Base-by-base conservation (phyloP, 192 early-diverging fungal species). In the Coemansia sp. region DNA sequence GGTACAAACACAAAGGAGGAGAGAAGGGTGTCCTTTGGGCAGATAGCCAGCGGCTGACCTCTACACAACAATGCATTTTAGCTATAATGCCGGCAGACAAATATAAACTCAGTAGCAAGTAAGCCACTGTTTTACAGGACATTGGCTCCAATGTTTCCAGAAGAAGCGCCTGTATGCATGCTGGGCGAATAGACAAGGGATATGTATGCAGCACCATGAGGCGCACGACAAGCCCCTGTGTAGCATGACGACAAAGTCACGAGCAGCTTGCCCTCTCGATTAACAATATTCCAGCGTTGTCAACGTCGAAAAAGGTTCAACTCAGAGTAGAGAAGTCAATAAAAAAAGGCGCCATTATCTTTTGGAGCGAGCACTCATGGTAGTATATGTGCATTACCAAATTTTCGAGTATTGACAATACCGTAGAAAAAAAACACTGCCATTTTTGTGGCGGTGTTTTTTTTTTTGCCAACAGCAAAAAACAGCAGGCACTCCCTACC, bases 31-130 rank as follows among this genome's bases (percentile, higher is more conserved):
- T 51, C 2, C 24, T 51, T 51, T 51, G 48, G 18, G 20, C 9
- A 26, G 11, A 13, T 51, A 28, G 21, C 20, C 11, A 9, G 24
- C 48, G 2, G 24, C 48, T 26, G 24, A 51, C 48, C 24, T 51
- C 48, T 39, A 36, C 60, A 42, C 14, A 43, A 40, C 48, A 51
- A 51, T 51, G 48, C 48, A 26, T 26, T 46, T 28, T 26, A 21
- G 24, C 24, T 13, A 51, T 51, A 51, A 51, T 51, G 48, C 48
- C 48, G 48, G 48, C 48, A 51, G 48, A 26, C 14, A 26, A 51
- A 26, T 51, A 2, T 9, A 51, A 51, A 24, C 24, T 14, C 48
- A 61, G 24, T 23, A 24, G 20, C 42, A 62, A 28, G 20, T 31
- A 46, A 31, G 40, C 42, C 60, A 62, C 28, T 61, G 36, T 59